These are phyloP conservation scores for Colletotrichum sp. DNA, from an alignment of 2,329 filamentous ascomycete genomes.

Conservation along the genomic window DNA sequence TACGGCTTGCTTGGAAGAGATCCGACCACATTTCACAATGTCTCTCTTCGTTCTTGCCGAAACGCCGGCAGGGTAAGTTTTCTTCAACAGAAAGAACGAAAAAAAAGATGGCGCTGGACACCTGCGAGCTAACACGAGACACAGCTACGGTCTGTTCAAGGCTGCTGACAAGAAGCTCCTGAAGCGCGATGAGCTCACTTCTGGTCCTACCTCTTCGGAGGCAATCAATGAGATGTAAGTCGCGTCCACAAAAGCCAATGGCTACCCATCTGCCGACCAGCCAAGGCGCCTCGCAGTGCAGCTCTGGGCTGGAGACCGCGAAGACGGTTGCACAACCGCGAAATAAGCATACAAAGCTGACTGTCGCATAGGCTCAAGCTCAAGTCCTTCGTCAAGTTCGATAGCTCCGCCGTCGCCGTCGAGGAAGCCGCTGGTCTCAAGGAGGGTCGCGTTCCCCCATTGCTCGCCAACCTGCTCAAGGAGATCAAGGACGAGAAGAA, in stretches of 20 bases:
- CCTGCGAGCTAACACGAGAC: neutral
- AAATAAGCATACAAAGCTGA: conserved; percentile 5
- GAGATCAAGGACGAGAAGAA: conserved; percentile 98
- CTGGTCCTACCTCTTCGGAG: conserved; percentile 79
- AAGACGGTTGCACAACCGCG: neutral
- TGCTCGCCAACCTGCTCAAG: conserved; percentile 81
- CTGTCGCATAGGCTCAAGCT: conserved; percentile 73
- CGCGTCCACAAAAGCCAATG: neutral
- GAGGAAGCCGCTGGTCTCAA: conserved; percentile 83
- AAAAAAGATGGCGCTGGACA: neutral
- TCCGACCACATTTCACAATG: conserved; percentile 57
- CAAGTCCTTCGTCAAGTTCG: conserved; percentile 97
- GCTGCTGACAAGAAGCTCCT: conserved; percentile 98
- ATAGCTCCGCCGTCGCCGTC: conserved; percentile 87
- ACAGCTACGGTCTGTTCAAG: conserved; percentile 96
- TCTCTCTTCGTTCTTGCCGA: conserved; percentile 92
- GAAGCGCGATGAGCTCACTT: conserved; percentile 80
- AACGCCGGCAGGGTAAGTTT: conserved; percentile 78
- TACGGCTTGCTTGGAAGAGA: conserved; percentile 19
- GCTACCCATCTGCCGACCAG: neutral
- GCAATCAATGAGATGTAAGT: conserved; percentile 85
- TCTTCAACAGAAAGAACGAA: neutral
- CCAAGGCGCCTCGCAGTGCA: neutral
- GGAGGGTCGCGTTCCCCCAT: conserved; percentile 92
- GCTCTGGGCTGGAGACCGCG: neutral